phyloP scores from a whole-genome alignment of 2,329 filamentous ascomycete species.

The Pseudopyricularia cyperi region DNA sequence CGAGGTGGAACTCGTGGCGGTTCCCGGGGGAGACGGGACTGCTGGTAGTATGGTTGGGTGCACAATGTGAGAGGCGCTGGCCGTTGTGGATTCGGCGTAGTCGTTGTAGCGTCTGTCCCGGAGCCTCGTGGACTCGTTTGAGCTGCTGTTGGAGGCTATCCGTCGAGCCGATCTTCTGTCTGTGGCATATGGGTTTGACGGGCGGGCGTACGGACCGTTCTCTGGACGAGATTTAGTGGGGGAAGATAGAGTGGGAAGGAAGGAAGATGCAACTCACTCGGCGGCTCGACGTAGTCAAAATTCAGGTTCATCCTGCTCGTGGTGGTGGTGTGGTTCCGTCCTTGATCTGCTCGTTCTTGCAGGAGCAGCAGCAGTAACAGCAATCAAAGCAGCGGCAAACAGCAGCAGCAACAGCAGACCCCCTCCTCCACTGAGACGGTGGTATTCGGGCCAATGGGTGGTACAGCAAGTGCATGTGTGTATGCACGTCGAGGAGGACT shows the following conservation, averaged over 20 bases:
- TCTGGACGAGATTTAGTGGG: neutral
- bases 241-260: neutral
- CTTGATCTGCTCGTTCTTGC: neutral
- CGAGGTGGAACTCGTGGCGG: slow-evolving; percentile 9
- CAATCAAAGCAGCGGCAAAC: neutral
- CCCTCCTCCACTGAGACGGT: neutral
- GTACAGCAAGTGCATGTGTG: neutral
- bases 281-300: neutral
- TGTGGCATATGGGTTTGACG: neutral
- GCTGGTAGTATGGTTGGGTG: neutral
- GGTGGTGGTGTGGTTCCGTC: neutral
- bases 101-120: neutral
- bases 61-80: neutral
- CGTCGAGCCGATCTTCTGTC: neutral
- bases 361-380: too few species aligned
- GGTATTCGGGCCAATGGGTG: neutral
- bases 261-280: neutral
- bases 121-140: neutral
- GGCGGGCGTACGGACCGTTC: neutral
- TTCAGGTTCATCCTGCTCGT: neutral
- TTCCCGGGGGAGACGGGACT: neutral
- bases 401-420: neutral
- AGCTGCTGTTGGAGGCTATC: neutral
- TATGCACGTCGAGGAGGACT: neutral
- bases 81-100: neutral